Conservation (phyloP, 129 eudicot species). For the Lonicera japonica region DNA sequence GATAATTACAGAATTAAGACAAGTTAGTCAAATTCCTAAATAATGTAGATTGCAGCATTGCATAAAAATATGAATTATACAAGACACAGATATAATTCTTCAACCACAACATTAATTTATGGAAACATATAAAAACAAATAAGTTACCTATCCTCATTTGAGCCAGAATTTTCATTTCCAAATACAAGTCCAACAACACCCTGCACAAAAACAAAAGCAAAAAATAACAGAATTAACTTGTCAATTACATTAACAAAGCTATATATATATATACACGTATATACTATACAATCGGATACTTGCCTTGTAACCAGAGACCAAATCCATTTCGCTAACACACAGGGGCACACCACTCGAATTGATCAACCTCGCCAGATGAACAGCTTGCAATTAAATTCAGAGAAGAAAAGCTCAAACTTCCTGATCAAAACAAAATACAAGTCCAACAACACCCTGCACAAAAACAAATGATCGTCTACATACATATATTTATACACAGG, state of each 20-base stretch:
- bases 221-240: background rate
- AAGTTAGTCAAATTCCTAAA: too few species aligned
- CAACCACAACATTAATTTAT: background rate
- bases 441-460: constrained; percentile 84
- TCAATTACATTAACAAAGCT: background rate
- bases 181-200: constrained; percentile 87
- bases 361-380: background rate
- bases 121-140: constrained; percentile 1
- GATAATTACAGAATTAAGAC: too few species aligned
- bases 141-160: constrained; percentile 80
- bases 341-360: background rate
- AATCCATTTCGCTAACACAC: constrained; percentile 33
- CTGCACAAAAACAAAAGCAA: constrained; percentile 26
- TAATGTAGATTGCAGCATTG: too few species aligned
- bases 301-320: constrained; percentile 51
- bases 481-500: too few species aligned
- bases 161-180: constrained; percentile 68
- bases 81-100: background rate
- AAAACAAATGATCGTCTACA: background rate
- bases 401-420: background rate
- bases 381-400: background rate
- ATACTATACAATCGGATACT: constrained; percentile 4
- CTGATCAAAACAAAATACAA: constrained; percentile 17
- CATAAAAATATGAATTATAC: background rate
- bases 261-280: too few species aligned